These are phyloP conservation scores for Sphagnurus paluster DNA, from an alignment of 1,284 basidiomycete species.

Conservation along the genomic window DNA sequence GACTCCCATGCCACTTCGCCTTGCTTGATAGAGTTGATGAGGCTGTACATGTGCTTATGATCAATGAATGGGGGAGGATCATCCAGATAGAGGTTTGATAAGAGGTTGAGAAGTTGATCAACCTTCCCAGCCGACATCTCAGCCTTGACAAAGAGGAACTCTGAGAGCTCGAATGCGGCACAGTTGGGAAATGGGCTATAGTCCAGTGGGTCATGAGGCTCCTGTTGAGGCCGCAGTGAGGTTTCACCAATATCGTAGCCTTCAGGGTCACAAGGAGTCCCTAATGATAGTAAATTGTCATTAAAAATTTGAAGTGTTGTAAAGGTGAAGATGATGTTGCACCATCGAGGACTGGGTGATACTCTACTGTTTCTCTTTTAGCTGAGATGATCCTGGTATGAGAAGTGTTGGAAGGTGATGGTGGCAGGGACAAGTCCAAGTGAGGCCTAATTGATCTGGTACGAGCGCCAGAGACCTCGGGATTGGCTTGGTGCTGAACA, in stretches of 20 bases:
- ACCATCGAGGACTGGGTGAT: background rate
- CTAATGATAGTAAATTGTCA: background rate
- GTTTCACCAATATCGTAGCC: background rate
- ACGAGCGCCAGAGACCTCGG: no score
- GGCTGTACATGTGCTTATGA: slow-evolving; percentile 1
- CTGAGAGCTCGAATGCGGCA: slow-evolving; percentile 1
- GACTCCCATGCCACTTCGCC: background rate
- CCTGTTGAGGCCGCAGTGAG: background rate
- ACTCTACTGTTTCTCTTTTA: background rate
- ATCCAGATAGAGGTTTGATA: slow-evolving; percentile 1
- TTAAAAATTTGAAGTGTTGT: background rate
- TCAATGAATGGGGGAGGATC: background rate
- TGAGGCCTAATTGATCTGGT: no score
- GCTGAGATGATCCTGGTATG: no score
- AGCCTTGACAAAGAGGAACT: slow-evolving; percentile 1
- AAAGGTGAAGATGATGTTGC: no score
- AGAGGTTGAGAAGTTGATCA: slow-evolving; percentile 1
- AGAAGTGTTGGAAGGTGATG: no score
- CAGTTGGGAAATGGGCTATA: slow-evolving; percentile 1
- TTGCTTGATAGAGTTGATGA: background rate
- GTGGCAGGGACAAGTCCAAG: no score
- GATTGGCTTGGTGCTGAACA: no score
- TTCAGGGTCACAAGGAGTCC: background rate
- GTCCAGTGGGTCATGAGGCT: background rate
- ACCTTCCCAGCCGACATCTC: slow-evolving; percentile 8